Percentiles rank a stretch among this genome's conserved stretches.
Conservation (phyloP, 2,329 filamentous ascomycete genomes). For the Alternaria metachromatica region DNA sequence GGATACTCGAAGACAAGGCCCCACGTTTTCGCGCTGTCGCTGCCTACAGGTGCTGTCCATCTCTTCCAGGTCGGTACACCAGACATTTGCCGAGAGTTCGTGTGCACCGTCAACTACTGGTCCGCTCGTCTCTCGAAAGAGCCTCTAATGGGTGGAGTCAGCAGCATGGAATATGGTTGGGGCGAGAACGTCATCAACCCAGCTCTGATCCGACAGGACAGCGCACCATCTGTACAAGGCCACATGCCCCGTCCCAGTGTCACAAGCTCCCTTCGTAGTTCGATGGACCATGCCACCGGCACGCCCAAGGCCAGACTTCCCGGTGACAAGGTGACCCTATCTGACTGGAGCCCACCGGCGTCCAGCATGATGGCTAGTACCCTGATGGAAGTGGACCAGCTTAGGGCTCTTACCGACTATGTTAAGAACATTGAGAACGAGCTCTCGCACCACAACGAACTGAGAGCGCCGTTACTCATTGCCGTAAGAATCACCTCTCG, state of each 20-base stretch:
- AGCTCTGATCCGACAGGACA: slow-evolving; percentile 53
- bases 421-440: slow-evolving; percentile 87
- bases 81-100: slow-evolving; percentile 94
- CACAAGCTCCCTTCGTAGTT: slow-evolving; percentile 67
- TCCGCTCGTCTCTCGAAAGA: slow-evolving; percentile 93
- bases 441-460: slow-evolving; percentile 83
- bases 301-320: slow-evolving; percentile 72
- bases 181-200: slow-evolving; percentile 78
- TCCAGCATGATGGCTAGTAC: slow-evolving; percentile 89
- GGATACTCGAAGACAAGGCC: slow-evolving; percentile 91
- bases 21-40: slow-evolving; percentile 90
- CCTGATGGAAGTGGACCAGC: slow-evolving; percentile 79
- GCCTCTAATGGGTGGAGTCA: slow-evolving; percentile 88
- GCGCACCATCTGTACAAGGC: slow-evolving; percentile 39
- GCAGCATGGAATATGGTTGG: slow-evolving; percentile 98
- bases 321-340: slow-evolving; percentile 82
- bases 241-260: slow-evolving; percentile 59
- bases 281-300: slow-evolving; percentile 62
- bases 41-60: slow-evolving; percentile 92
- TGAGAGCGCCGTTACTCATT: slow-evolving; percentile 84
- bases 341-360: slow-evolving; percentile 87
- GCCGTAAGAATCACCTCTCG: slow-evolving; percentile 60
- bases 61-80: slow-evolving; percentile 97
- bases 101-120: slow-evolving; percentile 96
- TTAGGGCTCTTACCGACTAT: slow-evolving; percentile 76